These are phyloP conservation scores for Podaxis sp. DNA, from an alignment of 768 basidiomycete species.

Conservation along the genomic window DNA sequence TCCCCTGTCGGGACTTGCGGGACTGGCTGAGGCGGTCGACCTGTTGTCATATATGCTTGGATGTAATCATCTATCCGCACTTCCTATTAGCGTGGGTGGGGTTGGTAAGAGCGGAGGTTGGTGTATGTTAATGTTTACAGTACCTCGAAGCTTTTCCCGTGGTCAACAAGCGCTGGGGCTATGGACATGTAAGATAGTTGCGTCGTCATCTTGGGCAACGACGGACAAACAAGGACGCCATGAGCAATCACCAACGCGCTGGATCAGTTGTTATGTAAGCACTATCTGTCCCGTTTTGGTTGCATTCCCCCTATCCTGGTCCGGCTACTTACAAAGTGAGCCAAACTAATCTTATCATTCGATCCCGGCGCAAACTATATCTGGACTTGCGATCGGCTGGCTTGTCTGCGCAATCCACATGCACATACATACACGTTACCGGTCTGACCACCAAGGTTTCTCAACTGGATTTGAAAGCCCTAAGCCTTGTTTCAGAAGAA, in stretches of 20 bases:
- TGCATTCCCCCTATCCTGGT: background rate
- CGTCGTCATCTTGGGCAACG: background rate
- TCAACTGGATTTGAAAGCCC: no score
- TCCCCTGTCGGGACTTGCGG: conserved; percentile 47
- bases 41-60: conserved; percentile 44
- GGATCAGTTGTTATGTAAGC: conserved; percentile 9
- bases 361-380: no score
- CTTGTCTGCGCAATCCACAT: no score
- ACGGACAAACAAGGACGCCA: background rate
- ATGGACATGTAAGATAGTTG: conserved; percentile 4
- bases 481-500: no score
- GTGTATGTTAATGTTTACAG: background rate
- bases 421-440: no score
- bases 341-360: background rate
- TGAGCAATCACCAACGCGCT: background rate
- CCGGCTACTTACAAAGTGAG: background rate
- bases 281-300: background rate
- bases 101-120: background rate
- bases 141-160: conserved; percentile 20
- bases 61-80: conserved; percentile 55
- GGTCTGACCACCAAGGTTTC: no score
- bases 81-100: conserved; percentile 41
- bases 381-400: no score
- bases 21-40: conserved; percentile 46
- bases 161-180: background rate